Evolutionary conservation across 2,329 filamentous ascomycete species (phyloP), one percentile per base, ranked within the genome.

Genomic region (Fusarium chlamydosporum): DNA sequence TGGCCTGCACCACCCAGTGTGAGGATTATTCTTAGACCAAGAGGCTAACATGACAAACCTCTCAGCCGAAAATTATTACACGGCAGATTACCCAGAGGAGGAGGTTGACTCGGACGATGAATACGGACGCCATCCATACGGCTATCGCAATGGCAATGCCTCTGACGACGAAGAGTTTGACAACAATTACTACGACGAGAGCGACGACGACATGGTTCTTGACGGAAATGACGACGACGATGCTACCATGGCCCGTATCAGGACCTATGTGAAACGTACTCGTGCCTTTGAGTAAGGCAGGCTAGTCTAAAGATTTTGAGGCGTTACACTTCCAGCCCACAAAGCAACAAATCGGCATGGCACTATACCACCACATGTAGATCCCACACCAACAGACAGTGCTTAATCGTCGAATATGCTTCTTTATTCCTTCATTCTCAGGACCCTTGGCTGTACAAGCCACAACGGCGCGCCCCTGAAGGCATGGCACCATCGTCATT

Each of bases 81-180:
- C 89, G 5, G 90, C 91, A 55, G 92, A 94, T 76, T 94, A 94
- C 71, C 92, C 92, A 1, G 92, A 94, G 65, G 91, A 94, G 55
- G 92, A 94, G 76, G 85, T 93, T 15, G 89, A 88, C 43, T 90
- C 88, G 16, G 91, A 93, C 71, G 80, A 82, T 53, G 81, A 82
- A 60, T 81, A 84, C 65, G 86, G 83, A 42, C 81, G 82, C 11
- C 84, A 87, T 56, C 76, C 86, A 2, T 89, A 89, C 74, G 78
- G 81, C 34, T 89, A 85, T 73, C 82, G 83, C 42, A 86, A 81
- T 20, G 78, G 78, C 26, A 85, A 87, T 53, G 84, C 84, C 10
- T 87, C 86, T 4, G 85, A 87, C 67, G 78, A 84, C 9, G 85
- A 88, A 70, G 85, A 88, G 69, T 87, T 82, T 56, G 84, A 84